Base-by-base conservation (phyloP, 768 basidiomycete genomes). In the Russula earlei region DNA sequence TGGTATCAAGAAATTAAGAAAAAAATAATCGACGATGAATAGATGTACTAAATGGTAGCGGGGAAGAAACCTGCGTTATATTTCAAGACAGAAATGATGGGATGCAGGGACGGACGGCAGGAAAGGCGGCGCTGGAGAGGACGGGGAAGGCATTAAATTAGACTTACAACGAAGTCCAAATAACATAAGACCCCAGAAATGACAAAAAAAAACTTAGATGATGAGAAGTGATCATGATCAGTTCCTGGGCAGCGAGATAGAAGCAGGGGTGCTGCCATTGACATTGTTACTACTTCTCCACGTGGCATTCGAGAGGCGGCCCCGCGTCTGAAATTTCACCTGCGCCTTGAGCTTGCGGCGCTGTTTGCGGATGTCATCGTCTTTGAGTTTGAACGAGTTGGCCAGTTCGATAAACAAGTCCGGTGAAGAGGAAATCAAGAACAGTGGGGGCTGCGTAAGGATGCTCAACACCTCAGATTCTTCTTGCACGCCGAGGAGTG, bases 361-460 rank as follows among this genome's bases (percentile, higher is more conserved):
- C 62, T 85, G 84, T 64, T 88, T 90, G 25, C 81, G 77, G 15
- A 91, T 59, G 55, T 90, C 87, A 55, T 89, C 87, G 61, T 90
- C 88, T 64, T 85, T 90, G 56, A 90, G 68, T 66, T 85, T 88
- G 59, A 85, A 71, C 3, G 78, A 74, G n/a, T 78, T 70, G 0
- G 79, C 78, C 8, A 83, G 74, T n/a, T 78, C 68, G 31, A 90
- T 67, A 58, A 90, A 75, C 1, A 76, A 75, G 43, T 86, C 87
- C 0, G 84, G 75, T 4, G 74, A 73, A 0, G 79, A 70, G 0
- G 85, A 85, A 0, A 90, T 74, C 51, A 72, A 72, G n/a, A 69
- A 65, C 0, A 72, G 66, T 1, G 80, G 77, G 0, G 85, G 84
- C 17, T 68, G 77, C 7, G 68, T 63, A 12, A 91, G 76, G 37